These are phyloP conservation scores for Obba rivulosa DNA, from an alignment of 768 basidiomycete species.

Conservation along the genomic window DNA sequence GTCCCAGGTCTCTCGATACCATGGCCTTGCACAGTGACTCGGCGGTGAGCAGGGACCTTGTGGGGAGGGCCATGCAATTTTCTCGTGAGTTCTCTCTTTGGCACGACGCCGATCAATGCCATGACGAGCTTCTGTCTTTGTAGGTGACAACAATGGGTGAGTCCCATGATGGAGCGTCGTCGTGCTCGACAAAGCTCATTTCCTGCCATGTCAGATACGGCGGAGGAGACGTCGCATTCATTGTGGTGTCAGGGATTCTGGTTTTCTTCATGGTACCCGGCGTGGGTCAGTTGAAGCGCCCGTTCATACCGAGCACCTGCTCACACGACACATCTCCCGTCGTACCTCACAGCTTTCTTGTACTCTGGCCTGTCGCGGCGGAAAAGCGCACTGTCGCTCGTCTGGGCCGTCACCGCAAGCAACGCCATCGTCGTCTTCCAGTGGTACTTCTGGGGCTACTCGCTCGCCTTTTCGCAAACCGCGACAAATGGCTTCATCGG, in stretches of 20 bases:
- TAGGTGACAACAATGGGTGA: conserved; percentile 11
- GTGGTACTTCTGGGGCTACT: conserved; percentile 84
- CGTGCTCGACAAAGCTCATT: not conserved
- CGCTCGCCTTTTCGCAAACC: conserved; percentile 74
- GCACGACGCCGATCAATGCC: not conserved
- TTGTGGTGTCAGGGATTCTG: conserved; percentile 62
- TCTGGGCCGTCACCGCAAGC: conserved; percentile 68
- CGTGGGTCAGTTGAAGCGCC: conserved; percentile 40
- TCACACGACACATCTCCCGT: not conserved
- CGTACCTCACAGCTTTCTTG: conserved; percentile 47
- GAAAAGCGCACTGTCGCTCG: conserved; percentile 67
- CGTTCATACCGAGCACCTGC: conserved; percentile 2
- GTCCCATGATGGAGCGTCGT: not conserved
- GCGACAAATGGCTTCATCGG: conserved; percentile 75
- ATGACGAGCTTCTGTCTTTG: not conserved
- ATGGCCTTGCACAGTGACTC: too few relatives aligned
- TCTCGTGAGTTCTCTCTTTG: not conserved
- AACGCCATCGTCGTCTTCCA: conserved; percentile 76
- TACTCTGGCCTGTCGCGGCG: conserved; percentile 70
- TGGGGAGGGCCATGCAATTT: not conserved
- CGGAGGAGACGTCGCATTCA: conserved; percentile 67
- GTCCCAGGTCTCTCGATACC: too few relatives aligned
- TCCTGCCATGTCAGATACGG: conserved; percentile 50
- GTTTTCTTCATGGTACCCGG: conserved; percentile 78
- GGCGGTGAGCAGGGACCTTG: not conserved